Base-by-base conservation (phyloP, 2,329 filamentous ascomycete genomes). In the Colletotrichum sp. region DNA sequence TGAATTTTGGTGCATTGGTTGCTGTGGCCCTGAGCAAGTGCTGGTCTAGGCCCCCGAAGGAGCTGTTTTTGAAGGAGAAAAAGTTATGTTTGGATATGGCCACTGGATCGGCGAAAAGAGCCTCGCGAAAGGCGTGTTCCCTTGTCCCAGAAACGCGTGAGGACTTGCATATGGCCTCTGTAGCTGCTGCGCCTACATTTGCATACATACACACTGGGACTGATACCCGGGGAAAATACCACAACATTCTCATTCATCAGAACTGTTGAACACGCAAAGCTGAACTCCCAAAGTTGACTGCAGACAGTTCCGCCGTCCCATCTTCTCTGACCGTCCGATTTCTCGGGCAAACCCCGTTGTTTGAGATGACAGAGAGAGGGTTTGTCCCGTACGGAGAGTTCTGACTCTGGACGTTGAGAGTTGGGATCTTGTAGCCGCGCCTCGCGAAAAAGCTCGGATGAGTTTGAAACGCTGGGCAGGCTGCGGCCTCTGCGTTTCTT, bases 21-120 rank as follows among this genome's bases (percentile, higher is more conserved):
- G 72, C n/a, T 43, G 28, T 18, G 63, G 70, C 70, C 70, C 64
- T n/a, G 73, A 75, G 64, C 70, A 75, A 75, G 73, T 68, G 73
- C 70, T 68, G 73, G 57, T 73, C 73, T 68, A 68, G 73, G 64
- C 64, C 36, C n/a, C n/a, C 36, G 34, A 18, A 58, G 58, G 13
- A 30, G n/a, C 18, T 48, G 43, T 21, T 48, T 21, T 48, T 48
- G 10, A 13, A 21, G 10, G 43, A 0, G 6, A 21, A 48, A 43
- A 48, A 48, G 43, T 48, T 0, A 21, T 48, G 10, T 48, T 48
- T 48, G 43, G 43, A 21, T 48, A 48, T 21, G n/a, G 43, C 21
- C n/a, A 48, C n/a, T 48, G 6, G 10, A 48, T 48, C n/a, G n/a
- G 43, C 43, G 43, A 48, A 21, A 48, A 21, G 43, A 21, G 43